These are phyloP conservation scores for Penicillium aurantiogriseum DNA, from an alignment of 2,329 filamentous ascomycete genomes.

Conservation along the genomic window DNA sequence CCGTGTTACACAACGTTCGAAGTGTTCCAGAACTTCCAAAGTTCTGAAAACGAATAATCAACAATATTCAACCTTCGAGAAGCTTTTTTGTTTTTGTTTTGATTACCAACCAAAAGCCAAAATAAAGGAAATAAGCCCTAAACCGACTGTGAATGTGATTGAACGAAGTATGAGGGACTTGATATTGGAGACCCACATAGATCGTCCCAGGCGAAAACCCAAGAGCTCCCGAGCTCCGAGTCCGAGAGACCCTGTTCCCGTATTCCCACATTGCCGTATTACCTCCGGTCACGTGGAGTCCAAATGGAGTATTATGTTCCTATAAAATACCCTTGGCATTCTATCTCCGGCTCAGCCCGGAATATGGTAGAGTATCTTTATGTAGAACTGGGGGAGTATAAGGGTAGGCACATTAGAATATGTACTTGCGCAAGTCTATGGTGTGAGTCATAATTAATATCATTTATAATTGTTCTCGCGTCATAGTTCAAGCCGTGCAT, in stretches of 20 bases:
- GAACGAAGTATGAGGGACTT: constrained; percentile 4
- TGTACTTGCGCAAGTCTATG: neutral
- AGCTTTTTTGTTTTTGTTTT: neutral
- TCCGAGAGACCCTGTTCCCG: neutral
- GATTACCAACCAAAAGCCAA: neutral
- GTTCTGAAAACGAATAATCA: too few relatives aligned
- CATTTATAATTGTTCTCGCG: neutral
- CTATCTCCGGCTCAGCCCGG: neutral
- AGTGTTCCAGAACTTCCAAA: neutral
- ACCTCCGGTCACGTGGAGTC: constrained; percentile 16
- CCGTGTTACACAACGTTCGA: neutral
- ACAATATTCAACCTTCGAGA: neutral
- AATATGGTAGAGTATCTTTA: neutral
- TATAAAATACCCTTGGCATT: neutral
- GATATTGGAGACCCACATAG: constrained; percentile 8
- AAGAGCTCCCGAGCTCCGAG: neutral
- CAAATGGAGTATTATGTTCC: constrained; percentile 17
- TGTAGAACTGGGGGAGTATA: neutral
- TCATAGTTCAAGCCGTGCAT: neutral
- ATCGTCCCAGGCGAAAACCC: constrained; percentile 7
- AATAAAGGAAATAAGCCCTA: neutral
- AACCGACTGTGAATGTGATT: neutral
- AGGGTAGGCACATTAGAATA: neutral
- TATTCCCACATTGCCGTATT: constrained; percentile 8
- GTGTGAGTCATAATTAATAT: neutral